phyloP scores from a whole-genome alignment of 176 grass and related monocot genomes.

The Aegilops speltoides region DNA sequence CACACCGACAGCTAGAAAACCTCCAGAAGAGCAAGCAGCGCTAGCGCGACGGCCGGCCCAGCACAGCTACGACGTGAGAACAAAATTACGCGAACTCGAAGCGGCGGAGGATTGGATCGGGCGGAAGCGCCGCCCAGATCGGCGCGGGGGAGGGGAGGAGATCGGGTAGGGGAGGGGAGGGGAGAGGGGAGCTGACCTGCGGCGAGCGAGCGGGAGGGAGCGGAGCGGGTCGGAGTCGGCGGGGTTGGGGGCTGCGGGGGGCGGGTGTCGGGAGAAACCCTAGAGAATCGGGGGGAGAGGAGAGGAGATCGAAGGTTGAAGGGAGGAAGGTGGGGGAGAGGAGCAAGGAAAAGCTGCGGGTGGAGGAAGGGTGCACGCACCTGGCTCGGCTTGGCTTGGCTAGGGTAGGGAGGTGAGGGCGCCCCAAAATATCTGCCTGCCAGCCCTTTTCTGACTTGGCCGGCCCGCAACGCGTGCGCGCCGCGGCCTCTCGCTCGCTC shows the following conservation, averaged over 20 bases:
- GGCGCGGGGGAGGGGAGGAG: neutral
- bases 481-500: neutral
- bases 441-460: conserved; percentile 16
- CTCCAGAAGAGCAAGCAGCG: neutral
- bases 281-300: neutral
- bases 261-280: conserved; percentile 22
- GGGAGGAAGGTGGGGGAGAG: too few species aligned
- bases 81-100: neutral
- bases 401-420: neutral
- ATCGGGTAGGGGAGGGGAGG: neutral
- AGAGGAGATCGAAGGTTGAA: neutral
- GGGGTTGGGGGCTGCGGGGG: neutral
- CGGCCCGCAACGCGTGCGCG: conserved; percentile 8
- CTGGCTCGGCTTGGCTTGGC: too few species aligned
- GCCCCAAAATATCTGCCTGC: conserved; percentile 25
- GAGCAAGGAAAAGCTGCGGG: neutral
- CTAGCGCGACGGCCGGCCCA: neutral
- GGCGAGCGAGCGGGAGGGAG: neutral
- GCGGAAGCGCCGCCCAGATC: neutral
- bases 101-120: neutral
- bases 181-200: neutral
- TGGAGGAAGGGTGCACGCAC: neutral
- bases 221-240: neutral
- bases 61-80: neutral
- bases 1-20: neutral